Evolutionary conservation across 176 grass and related monocot species (phyloP), one percentile per base, ranked within the genome.

Genomic region (Thinopyrum elongatum): DNA sequence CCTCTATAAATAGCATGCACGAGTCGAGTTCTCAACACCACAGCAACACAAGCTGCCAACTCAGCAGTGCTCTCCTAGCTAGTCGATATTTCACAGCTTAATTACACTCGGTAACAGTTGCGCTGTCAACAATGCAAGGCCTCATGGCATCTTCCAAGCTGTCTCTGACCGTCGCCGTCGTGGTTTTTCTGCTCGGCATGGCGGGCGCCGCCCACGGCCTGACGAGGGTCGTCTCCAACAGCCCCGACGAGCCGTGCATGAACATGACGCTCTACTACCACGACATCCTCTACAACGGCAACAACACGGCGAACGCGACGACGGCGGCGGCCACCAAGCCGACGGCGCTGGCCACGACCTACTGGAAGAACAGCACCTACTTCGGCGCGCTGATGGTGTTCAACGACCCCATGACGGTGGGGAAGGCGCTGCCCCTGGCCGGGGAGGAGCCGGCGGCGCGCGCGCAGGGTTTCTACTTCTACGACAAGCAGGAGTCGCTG

Each of bases 391-490:
- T 88, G 12, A 35, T 77, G 26, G 80, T 88, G 62, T 88, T 88
- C 80, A 23, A 88, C 80, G 80, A 88, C 80, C 25, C 30, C 19
- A 36, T 88, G 46, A 83, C 86, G 61, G 61, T 49, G 62, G 80
- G 14, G 47, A 65, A 2, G 47, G 34, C 34, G 0, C 47, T 88
- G 63, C 1, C 62, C 3, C 23, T 65, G 21, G 8, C 31, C 31
- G 53, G 53, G 55, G 21, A 35, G 55, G 55, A 59, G 72, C 80
- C 86, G 17, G 80, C 76, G 47, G 86, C 72, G 9, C 62, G 28
- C 21, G 86, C 83, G 7, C 31, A 90, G 47, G 88, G 85, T n/a
- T 74, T 91, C 68, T 91, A 87, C 73, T 33, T 87, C 21, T 91
- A 80, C 59, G 46, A 87, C 74, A 19, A 10, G 25, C 74, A 87